phyloP scores from a whole-genome alignment of 23 red algal species.

The Gracilaria vermiculophylla region DNA sequence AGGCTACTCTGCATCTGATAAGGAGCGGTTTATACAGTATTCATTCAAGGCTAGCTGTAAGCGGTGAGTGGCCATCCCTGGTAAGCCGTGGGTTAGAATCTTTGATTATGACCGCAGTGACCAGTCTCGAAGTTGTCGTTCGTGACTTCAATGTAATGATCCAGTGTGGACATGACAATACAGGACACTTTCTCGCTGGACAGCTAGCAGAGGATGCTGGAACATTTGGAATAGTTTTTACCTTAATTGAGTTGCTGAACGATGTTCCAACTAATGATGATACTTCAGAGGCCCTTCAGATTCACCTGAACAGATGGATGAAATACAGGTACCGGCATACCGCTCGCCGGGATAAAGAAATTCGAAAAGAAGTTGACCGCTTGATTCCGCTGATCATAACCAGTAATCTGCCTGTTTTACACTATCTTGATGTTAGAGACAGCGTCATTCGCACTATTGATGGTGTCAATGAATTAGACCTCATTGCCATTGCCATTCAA shows the following conservation, averaged over 20 bases:
- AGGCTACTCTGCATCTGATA: not conserved
- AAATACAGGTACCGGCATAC: not conserved
- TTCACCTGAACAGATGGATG: not conserved
- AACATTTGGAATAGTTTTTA: not conserved
- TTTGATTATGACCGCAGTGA: not conserved
- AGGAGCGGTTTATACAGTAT: not conserved
- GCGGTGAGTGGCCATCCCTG: not conserved
- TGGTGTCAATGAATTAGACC: not conserved
- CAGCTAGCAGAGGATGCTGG: not conserved
- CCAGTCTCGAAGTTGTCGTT: not conserved
- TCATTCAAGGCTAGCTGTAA: not conserved
- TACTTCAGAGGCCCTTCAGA: not conserved
- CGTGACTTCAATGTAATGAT: not conserved
- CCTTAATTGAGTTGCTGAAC: not conserved
- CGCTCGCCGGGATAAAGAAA: not conserved
- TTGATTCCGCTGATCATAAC: not conserved
- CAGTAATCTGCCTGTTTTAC: not conserved
- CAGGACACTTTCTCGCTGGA: not conserved
- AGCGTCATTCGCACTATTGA: not conserved
- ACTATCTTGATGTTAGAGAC: conserved; percentile 1
- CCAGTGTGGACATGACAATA: not conserved
- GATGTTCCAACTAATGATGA: not conserved
- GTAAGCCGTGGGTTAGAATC: not conserved
- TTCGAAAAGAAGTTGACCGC: conserved; percentile 1
- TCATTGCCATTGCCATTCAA: conserved; percentile 12